Conservation (phyloP, 345 rosid genomes). For the Gossypium australe region DNA sequence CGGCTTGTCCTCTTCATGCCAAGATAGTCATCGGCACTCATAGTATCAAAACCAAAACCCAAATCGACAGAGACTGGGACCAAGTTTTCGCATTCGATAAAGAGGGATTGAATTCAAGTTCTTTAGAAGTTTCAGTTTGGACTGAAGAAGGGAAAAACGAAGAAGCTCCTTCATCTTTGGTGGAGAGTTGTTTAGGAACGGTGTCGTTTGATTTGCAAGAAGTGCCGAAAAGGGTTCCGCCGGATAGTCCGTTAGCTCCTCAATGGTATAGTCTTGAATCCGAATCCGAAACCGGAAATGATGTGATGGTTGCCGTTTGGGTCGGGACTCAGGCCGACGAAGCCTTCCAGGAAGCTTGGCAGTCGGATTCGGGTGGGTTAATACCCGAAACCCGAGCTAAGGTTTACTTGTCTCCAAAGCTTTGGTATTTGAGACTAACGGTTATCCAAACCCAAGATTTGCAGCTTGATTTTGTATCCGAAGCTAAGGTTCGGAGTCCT, state of each 20-base stretch:
- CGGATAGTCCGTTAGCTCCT: constrained; percentile 90
- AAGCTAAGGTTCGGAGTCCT: constrained; percentile 48
- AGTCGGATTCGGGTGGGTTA: constrained; percentile 90
- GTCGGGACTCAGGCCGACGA: constrained; percentile 90
- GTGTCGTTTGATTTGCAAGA: constrained; percentile 89
- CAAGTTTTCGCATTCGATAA: constrained; percentile 85
- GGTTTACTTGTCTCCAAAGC: constrained; percentile 84
- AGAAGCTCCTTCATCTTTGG: constrained; percentile 22
- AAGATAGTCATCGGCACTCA: constrained; percentile 82
- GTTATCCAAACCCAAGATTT: constrained; percentile 74
- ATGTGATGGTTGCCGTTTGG: constrained; percentile 95
- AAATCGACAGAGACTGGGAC: constrained; percentile 73
- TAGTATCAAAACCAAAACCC: constrained; percentile 62
- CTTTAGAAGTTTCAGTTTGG: constrained; percentile 80
- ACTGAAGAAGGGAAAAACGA: constrained; percentile 56
- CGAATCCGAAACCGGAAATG: constrained; percentile 60
- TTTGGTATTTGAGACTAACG: constrained; percentile 95
- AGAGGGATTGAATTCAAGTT: constrained; percentile 66
- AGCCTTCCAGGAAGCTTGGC: constrained; percentile 94
- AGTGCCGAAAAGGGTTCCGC: constrained; percentile 80
- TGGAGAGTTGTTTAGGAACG: constrained; percentile 43
- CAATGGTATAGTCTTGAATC: constrained; percentile 88
- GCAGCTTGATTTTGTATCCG: no score
- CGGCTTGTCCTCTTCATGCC: constrained; percentile 40
- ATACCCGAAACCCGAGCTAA: constrained; percentile 86